A percentile compares a stretch with the other conserved stretches of the same genome.
Evolutionary conservation across 1,284 basidiomycete genomes (phyloP).

Genomic region (Cerrena zonata): DNA sequence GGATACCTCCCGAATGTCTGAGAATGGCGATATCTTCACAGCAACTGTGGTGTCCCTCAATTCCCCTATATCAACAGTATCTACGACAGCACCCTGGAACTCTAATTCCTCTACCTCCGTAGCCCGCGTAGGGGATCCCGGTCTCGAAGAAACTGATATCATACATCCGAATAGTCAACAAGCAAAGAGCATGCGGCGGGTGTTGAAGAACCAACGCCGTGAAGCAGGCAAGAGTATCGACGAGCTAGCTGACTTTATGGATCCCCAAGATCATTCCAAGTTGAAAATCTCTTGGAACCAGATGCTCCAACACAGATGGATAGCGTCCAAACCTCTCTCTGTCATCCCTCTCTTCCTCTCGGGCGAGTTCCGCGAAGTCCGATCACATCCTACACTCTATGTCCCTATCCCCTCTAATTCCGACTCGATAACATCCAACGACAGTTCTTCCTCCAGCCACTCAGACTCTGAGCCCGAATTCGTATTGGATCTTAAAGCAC

Average conservation of each 20-base stretch:
- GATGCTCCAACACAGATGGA: conserved; percentile 57
- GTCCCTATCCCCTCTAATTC: conserved; percentile 54
- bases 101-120: no score
- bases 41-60: not conserved
- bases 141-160: not conserved
- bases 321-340: conserved; percentile 49
- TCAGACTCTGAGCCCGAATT: conserved; percentile 6
- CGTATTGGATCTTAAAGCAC: conserved; percentile 1
- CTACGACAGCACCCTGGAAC: not conserved
- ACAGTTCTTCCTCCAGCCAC: not conserved
- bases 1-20: not conserved
- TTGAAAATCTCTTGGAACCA: conserved; percentile 61
- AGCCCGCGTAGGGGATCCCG: not conserved
- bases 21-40: not conserved
- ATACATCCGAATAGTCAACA: not conserved
- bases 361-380: conserved; percentile 50
- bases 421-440: conserved; percentile 5
- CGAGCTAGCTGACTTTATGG: conserved; percentile 8
- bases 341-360: conserved; percentile 67
- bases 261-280: conserved; percentile 59
- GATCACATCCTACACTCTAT: conserved; percentile 45
- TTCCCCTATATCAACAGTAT: not conserved
- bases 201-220: not conserved
- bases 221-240: not conserved
- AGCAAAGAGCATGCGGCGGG: not conserved